These are phyloP conservation scores for Xerocomellus dryophilus DNA, from an alignment of 768 basidiomycete species.

Conservation along the genomic window DNA sequence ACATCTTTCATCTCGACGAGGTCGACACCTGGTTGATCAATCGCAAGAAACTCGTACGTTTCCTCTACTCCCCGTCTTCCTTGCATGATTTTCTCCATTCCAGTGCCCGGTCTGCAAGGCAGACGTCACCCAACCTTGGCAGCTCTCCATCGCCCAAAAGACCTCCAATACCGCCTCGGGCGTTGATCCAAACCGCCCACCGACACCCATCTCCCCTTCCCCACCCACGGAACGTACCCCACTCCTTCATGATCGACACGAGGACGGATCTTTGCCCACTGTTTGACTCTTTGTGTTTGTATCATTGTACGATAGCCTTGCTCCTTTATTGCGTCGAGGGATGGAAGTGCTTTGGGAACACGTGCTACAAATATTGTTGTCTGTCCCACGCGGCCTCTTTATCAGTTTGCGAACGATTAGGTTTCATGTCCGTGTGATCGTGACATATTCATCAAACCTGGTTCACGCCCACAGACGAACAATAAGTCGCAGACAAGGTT, in stretches of 20 bases:
- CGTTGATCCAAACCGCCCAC: background rate
- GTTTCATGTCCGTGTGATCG: conserved; percentile 16
- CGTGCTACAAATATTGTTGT: conserved; percentile 7
- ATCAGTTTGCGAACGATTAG: conserved; percentile 20
- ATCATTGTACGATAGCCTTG: conserved; percentile 24
- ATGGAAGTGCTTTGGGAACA: conserved; percentile 2
- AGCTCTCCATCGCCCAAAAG: conserved; percentile 21
- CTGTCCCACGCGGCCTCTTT: conserved; percentile 12
- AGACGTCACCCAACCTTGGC: conserved; percentile 73
- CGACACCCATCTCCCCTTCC: conserved; percentile 14
- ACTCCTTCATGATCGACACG: conserved; percentile 25
- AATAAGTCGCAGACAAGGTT: conserved; percentile 32
- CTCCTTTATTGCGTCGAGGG: conserved; percentile 4
- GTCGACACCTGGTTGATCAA: conserved; percentile 91
- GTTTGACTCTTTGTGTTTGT: conserved; percentile 15
- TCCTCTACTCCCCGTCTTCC: background rate
- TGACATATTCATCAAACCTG: conserved; percentile 6
- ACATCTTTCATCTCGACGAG: conserved; percentile 91
- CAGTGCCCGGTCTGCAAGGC: conserved; percentile 93
- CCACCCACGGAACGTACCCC: conserved; percentile 34
- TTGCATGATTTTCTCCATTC: conserved; percentile 1
- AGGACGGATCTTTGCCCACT: conserved; percentile 11
- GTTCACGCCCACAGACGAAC: conserved; percentile 22
- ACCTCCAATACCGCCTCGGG: conserved; percentile 1
- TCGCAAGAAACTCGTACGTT: conserved; percentile 84